These are phyloP conservation scores for Rehmannia glutinosa DNA, from an alignment of 257 asterid species.

Conservation along the genomic window DNA sequence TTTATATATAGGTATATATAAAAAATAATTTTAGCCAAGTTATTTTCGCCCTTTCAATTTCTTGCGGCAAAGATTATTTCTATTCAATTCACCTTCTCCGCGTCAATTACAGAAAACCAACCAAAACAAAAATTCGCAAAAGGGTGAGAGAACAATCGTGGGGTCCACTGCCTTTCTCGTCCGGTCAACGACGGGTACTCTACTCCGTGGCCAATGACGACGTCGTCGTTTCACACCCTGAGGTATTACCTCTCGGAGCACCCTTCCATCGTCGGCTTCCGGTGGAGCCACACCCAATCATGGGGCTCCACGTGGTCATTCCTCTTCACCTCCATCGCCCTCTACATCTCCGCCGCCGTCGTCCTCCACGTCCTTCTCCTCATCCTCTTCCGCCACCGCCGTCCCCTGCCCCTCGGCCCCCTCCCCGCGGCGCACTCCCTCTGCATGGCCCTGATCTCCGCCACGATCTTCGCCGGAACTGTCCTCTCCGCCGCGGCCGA, in stretches of 20 bases:
- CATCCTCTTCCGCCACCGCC: slow-evolving; percentile 49
- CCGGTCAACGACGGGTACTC: background rate
- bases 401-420: slow-evolving; percentile 59
- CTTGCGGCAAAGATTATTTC: slow-evolving; percentile 6
- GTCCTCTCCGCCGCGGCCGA: slow-evolving; percentile 76
- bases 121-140: background rate
- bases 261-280: slow-evolving; percentile 70
- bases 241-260: slow-evolving; percentile 72
- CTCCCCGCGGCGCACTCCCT: slow-evolving; percentile 82
- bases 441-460: slow-evolving; percentile 67
- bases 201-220: background rate
- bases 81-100: background rate
- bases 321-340: slow-evolving; percentile 57
- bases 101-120: background rate
- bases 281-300: slow-evolving; percentile 65
- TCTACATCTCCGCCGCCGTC: slow-evolving; percentile 44
- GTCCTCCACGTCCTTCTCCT: slow-evolving; percentile 49
- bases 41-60: background rate
- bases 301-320: slow-evolving; percentile 88
- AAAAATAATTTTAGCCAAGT: background rate
- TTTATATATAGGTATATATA: too few relatives aligned
- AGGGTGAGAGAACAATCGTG: background rate
- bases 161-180: background rate
- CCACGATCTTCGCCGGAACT: slow-evolving; percentile 65
- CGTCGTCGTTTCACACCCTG: slow-evolving; percentile 26